Evolutionary conservation across 768 basidiomycete species (phyloP), one percentile per base, ranked within the genome.

Genomic region (Leccinum uliginosum): DNA sequence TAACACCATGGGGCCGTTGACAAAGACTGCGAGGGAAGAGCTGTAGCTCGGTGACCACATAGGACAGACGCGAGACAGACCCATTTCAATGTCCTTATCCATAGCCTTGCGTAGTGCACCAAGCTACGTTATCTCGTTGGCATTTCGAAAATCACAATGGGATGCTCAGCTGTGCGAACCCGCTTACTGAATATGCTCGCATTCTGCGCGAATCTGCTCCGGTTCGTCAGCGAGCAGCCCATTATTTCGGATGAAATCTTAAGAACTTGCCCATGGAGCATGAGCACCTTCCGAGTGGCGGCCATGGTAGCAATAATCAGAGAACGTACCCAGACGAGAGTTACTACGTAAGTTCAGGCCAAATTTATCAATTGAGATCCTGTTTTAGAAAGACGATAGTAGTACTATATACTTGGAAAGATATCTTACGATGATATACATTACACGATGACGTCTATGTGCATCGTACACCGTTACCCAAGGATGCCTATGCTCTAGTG

Each of bases 51-150:
- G 29, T 40, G 54, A 19, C 45, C 15, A 43, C 46, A 24, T 34
- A 30, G 40, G 11, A 19, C 19, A 14, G 4, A 47, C 5, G 14
- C 12, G 30, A 50, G 3, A 62, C 71, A 30, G 53, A 86, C 89
- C 85, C 54, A 90, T 75, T 60, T 91, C 87, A 40, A 89, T 68
- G 53, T 79, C 77, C 60, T 85, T 83, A 56, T 75, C 81, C 60
- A 83, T 82, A 56, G 86, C 78, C 70, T 88, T 90, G 51, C 88
- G 79, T 26, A 91, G 74, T 3, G 88, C 89, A 19, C 85, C 87
- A 46, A 90, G 74, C 88, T 91, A 27, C 34, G 46, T 44, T 35
- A 24, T 51, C 11, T 48, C 30, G 43, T 53, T 12, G 24, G 55
- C 47, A 56, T 24, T 29, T 24, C 15, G 23, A 29, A 54, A 32